phyloP scores from a whole-genome alignment of 2,329 filamentous ascomycete species.

The Colletotrichum aenigma region DNA sequence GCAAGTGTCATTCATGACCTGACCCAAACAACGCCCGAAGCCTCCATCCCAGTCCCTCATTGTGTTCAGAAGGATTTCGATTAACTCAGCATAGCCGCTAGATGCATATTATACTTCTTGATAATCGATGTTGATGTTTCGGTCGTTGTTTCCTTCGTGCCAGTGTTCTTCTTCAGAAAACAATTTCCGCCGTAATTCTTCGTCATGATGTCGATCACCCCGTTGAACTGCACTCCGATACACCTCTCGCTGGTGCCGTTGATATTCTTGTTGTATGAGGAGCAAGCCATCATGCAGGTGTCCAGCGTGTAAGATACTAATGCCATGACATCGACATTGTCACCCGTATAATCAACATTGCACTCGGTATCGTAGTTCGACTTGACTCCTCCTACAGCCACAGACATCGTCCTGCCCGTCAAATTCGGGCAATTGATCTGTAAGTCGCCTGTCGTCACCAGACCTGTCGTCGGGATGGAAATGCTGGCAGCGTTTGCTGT shows the following conservation, averaged over 20 bases:
- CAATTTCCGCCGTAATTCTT: constrained; percentile 3
- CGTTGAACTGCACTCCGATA: background rate
- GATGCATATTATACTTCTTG: background rate
- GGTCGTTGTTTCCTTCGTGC: background rate
- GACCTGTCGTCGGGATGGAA: background rate
- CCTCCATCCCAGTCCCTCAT: background rate
- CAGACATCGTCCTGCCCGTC: background rate
- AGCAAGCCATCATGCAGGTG: constrained; percentile 8
- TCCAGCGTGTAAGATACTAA: background rate
- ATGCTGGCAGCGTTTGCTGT: background rate
- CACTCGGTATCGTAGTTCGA: background rate
- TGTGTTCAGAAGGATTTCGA: background rate
- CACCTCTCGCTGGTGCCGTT: background rate
- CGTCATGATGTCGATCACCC: background rate
- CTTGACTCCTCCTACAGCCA: background rate
- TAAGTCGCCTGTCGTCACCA: background rate
- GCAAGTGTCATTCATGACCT: background rate
- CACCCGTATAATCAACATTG: background rate
- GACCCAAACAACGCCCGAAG: background rate
- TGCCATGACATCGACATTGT: background rate
- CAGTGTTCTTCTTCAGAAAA: constrained; percentile 7
- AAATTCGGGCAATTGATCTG: constrained; percentile 11
- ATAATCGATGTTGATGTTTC: background rate
- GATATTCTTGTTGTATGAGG: background rate
- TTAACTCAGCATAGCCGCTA: background rate